Evolutionary conservation across 331 rosid species (phyloP).

Genomic region (Rhamnella rubrinervis): DNA sequence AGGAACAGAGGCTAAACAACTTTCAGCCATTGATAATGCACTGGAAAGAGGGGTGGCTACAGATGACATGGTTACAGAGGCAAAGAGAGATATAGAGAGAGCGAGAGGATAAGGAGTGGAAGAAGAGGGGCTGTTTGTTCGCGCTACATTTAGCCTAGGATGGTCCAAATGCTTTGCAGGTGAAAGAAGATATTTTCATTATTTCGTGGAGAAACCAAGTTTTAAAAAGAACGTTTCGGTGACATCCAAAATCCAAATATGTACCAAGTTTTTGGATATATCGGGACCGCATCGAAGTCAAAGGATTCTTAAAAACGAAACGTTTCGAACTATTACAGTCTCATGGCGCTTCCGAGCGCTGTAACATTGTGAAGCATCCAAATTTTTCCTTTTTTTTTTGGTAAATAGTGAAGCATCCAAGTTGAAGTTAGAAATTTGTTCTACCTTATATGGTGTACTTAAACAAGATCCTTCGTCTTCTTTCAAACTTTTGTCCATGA

Average conservation of each 20-base stretch:
- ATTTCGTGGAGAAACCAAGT: no score
- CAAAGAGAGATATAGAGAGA: constrained; percentile 8
- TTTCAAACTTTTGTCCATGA: no score
- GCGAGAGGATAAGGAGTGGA: constrained; percentile 34
- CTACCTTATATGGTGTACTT: no score
- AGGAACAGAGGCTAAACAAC: constrained; percentile 25
- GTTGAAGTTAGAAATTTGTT: no score
- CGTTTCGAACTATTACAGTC: neutral
- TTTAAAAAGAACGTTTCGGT: constrained; percentile 1
- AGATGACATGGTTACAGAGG: constrained; percentile 24
- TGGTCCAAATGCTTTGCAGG: constrained; percentile 24
- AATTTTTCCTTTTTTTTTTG: no score
- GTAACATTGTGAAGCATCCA: no score
- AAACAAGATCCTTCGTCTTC: no score
- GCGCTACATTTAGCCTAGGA: constrained; percentile 15
- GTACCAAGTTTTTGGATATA: no score
- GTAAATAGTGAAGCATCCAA: no score
- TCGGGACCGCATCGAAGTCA: no score
- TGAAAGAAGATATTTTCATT: constrained; percentile 20
- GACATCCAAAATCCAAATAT: no score
- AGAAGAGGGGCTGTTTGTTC: constrained; percentile 9
- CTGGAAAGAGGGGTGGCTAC: constrained; percentile 20
- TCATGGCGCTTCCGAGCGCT: no score
- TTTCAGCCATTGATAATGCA: constrained; percentile 36
- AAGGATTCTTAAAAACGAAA: neutral